Evolutionary conservation across 1,139 yeast genomes (phyloP).

Genomic region (Hansenula sp.): DNA sequence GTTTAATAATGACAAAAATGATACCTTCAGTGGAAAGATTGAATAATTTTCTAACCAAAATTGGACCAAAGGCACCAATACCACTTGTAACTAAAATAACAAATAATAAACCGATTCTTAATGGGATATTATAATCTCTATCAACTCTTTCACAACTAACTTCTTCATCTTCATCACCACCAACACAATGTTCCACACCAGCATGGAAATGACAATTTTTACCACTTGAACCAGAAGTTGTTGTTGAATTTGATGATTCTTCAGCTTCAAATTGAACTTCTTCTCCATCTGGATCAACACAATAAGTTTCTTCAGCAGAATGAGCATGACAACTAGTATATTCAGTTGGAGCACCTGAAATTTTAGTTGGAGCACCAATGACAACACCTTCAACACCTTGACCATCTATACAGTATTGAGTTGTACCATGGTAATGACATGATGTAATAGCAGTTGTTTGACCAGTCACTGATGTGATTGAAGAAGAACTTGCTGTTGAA

Average conservation of each 20-base stretch:
- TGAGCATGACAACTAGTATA: conserved; percentile 16
- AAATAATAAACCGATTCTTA: conserved; percentile 2
- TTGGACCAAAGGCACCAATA: conserved; percentile 20
- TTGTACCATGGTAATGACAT: conserved; percentile 15
- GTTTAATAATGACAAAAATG: conserved; percentile 7
- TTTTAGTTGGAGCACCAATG: conserved; percentile 9
- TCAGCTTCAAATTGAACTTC: conserved; percentile 10
- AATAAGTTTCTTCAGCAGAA: conserved; percentile 12
- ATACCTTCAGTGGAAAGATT: conserved; percentile 8
- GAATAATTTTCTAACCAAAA: background rate
- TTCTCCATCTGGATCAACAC: conserved; percentile 11
- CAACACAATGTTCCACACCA: conserved; percentile 4
- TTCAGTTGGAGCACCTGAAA: background rate
- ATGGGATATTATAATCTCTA: conserved; percentile 1
- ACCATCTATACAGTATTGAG: conserved; percentile 13
- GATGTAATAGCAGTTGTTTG: conserved; percentile 14
- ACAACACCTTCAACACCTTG: conserved; percentile 14
- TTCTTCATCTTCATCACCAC: conserved; percentile 1
- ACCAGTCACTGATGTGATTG: conserved; percentile 2
- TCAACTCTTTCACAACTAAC: background rate
- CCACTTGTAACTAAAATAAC: conserved; percentile 1
- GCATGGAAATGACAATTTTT: conserved; percentile 18
- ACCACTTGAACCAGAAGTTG: conserved; percentile 2
- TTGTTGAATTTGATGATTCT: background rate
- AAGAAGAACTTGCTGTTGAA: background rate